Evolutionary conservation across 2,329 filamentous ascomycete species (phyloP), one percentile per base, ranked within the genome.

Genomic region (Rhinocladiella similis): DNA sequence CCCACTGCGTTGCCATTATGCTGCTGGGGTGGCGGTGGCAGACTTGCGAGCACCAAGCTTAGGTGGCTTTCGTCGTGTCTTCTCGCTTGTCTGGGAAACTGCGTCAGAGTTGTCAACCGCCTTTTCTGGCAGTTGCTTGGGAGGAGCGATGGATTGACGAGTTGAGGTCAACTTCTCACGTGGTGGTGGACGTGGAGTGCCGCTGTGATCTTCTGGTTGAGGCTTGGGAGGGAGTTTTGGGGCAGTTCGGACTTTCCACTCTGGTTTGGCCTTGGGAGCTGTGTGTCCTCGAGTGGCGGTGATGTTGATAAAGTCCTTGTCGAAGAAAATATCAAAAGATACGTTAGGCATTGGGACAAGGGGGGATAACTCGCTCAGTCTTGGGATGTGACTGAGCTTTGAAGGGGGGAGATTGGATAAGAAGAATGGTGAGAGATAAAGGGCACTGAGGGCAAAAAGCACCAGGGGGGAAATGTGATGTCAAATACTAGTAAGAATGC

Each of bases 281-380:
- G 54, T 61, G 20, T 63, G 56, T 43, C 64, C 59, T 61, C 65
- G 59, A 47, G 65, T 62, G 50, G 63, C 63, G 50, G 65, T 66
- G 58, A 67, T 53, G 54, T 67, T 67, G 59, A 67, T 63, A 57
- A 67, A 63, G 61, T 67, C 65, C 54, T 64, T 62, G 53, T 67
- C 63, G 29, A 64, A 67, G 51, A 66, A 66, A 50, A 67, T 61
- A 55, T 67, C 65, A 59, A 67, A 66, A 9, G 64, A 66, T 61
- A 67, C 58, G 63, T 67, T 67, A 63, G 65, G 65, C 65, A 67
- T 67, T 65, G 51, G 60, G 59, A 65, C 25, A 35, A 48, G 19
- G 35, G 10, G 27, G 35, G 22, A 7, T 19, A 7, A n/a, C 10
- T 46, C 43, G 48, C 50, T 50, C 60, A 55, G 50, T 54, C 41